phyloP scores from a whole-genome alignment of 1,284 basidiomycete species.

The Trichosporon sp. region DNA sequence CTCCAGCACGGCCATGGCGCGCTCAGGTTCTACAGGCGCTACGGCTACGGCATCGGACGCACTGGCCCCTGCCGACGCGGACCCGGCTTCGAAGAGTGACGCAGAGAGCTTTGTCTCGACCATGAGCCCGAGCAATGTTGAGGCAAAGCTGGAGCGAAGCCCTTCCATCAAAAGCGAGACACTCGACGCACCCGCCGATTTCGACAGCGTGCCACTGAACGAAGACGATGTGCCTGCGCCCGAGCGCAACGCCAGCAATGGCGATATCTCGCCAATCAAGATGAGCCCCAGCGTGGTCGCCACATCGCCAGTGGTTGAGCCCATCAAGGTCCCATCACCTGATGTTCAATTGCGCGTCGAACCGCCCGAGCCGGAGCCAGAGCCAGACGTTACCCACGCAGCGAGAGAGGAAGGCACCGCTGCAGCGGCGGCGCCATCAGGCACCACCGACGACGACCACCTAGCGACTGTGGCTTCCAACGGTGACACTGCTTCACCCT shows the following conservation, averaged over 20 bases:
- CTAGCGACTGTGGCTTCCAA: not conserved
- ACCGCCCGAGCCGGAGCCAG: not conserved
- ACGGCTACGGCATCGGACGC: slow-evolving; percentile 1
- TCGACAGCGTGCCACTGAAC: not conserved
- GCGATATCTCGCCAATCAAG: not conserved
- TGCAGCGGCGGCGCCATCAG: not conserved
- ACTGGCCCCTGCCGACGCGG: not conserved
- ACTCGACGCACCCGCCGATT: not conserved
- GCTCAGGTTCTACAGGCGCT: not conserved
- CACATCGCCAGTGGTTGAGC: not conserved
- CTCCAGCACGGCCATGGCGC: not conserved
- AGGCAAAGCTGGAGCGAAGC: not conserved
- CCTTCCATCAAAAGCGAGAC: not conserved
- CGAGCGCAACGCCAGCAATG: not conserved
- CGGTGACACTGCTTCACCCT: not conserved
- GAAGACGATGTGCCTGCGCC: not conserved
- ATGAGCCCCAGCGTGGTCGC: not conserved
- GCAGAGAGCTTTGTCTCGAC: slow-evolving; percentile 1
- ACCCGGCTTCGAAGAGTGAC: not conserved
- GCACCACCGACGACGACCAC: not conserved
- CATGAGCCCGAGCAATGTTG: not conserved
- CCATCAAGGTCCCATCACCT: not conserved
- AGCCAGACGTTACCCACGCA: not conserved
- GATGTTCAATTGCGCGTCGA: not conserved
- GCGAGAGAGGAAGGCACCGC: not conserved